A percentile compares a stretch with the other conserved stretches of the same genome.
These are phyloP conservation scores for Coemansia sp. DNA, from an alignment of 192 early-diverging fungal species.

Conservation along the genomic window DNA sequence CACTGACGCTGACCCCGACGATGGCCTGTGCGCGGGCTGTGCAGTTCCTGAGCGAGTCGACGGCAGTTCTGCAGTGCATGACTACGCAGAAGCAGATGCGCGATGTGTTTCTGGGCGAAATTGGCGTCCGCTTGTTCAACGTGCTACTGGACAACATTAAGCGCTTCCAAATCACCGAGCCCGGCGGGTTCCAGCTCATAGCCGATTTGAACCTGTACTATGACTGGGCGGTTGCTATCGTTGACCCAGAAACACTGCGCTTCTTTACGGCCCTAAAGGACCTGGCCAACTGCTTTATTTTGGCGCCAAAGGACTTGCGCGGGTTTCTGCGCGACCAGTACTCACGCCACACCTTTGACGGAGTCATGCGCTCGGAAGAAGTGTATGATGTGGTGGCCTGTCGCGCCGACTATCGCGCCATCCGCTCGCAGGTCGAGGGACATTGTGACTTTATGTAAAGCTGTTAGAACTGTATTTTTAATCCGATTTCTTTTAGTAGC, in stretches of 20 bases:
- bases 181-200: slow-evolving; percentile 90
- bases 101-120: slow-evolving; percentile 88
- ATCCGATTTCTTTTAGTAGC: slow-evolving; percentile 12
- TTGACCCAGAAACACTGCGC: slow-evolving; percentile 35
- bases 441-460: slow-evolving; percentile 55
- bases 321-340: slow-evolving; percentile 47
- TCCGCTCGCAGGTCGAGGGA: slow-evolving; percentile 48
- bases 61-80: slow-evolving; percentile 65
- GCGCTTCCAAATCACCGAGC: slow-evolving; percentile 71
- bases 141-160: slow-evolving; percentile 83
- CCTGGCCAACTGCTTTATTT: slow-evolving; percentile 51
- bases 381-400: slow-evolving; percentile 54
- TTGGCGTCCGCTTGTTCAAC: slow-evolving; percentile 83
- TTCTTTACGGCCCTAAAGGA: slow-evolving; percentile 54
- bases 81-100: slow-evolving; percentile 81
- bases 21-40: slow-evolving; percentile 77
- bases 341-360: slow-evolving; percentile 49
- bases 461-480: not conserved
- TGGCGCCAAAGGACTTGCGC: slow-evolving; percentile 48
- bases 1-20: slow-evolving; percentile 71
- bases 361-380: slow-evolving; percentile 53
- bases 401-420: slow-evolving; percentile 49
- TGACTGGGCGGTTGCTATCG: slow-evolving; percentile 38
- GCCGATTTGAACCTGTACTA: slow-evolving; percentile 53
- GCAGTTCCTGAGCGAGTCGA: slow-evolving; percentile 74